Base-by-base conservation (phyloP, 768 basidiomycete species). In the Floccularia luteovirens region DNA sequence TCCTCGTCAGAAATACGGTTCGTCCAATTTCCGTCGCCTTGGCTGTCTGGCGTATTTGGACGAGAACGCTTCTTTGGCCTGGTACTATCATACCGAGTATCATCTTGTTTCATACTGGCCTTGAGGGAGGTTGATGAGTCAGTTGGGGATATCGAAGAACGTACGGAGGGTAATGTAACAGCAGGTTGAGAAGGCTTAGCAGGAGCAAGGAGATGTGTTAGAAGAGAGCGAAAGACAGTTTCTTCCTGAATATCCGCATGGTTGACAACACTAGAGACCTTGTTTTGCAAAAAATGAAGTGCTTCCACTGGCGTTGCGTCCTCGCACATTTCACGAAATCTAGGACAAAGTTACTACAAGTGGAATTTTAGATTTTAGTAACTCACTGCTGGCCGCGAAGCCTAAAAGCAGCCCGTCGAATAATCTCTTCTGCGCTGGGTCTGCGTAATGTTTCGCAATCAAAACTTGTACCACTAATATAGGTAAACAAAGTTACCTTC, bases 251-350 rank as follows among this genome's bases (percentile, higher is more conserved):
- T 49, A 47, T 82, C 71, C 41, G 59, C 63, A 47, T 87, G 84
- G 53, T 89, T 75, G 13, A 89, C 87, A 2, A 85, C 78, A 1
- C 69, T 67, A 0, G 77, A 77, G 6, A 90, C 82, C 36, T 81
- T 70, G 0, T 66, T 75, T 55, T 82, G 81, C 24, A 90, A 61
- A 59, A 87, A 90, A 11, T 64, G 69, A 28, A 90, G 67, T 1
- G 88, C 82, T 50, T 78, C 74, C 17, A 83, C 69, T 0, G 75
- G 64, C 1, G 77, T 57, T 12, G 59, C 65, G 32, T 77, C 75
- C 55, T 78, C 76, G 51, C 84, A 85, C 71, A 88, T 79, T 52
- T 90, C 87, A n/a, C 80, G 75, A 61, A 89, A 90, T 49, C 87
- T 90, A 48, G 21, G 21, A 7, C 6, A 5, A 23, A 36, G 23